Base-by-base conservation (phyloP, 192 early-diverging fungal genomes). In the Umbelopsis ramanniana region DNA sequence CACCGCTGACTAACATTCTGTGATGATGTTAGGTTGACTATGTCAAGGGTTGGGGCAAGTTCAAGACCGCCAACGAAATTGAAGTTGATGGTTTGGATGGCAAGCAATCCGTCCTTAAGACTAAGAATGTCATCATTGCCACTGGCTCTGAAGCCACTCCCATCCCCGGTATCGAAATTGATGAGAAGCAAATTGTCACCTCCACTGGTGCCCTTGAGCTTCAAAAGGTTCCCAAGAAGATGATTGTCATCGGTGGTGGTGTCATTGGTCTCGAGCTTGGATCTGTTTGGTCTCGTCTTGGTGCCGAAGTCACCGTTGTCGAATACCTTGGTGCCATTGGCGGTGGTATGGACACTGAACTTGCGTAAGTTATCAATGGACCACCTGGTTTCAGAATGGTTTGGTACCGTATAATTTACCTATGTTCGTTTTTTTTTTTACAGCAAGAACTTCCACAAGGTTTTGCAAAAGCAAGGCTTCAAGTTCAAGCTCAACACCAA, bases 181-280 rank as follows among this genome's bases (percentile, higher is more conserved):
- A 98, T 77, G 96, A 97, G 85, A 90, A 95, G 87, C 88, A 90
- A 79, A 97, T 99, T 72, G 92, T 99, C 50, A 95, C 93, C 52
- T 99, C 97, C n/a, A 99, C 97, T 19, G 97, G 97, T 69, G 97
- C 97, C 15, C 89, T 99, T 73, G 91, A 94, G 33, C 87, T 99
- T 74, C 87, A 92, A 75, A 89, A 95, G 79, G 93, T 99, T 29
- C 97, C 97, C 48, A 92, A 98, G 87, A 97, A 96, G 86, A 93
- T 99, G 94, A 89, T 97, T 60, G 96, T 99, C 68, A 98, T 99
- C 79, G 97, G 97, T 73, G 97, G 94, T 69, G 97, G 97, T 85
- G 96, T 99, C 75, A 99, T 99, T 85, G 97, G 97, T 72, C 92
- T 99, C 47, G 97, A 99, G 84, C 87, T 99, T 57, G 97, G 97